Base-by-base conservation (phyloP, 495 filamentous ascomycete genomes). In the Opeltia flavorubescens region DNA sequence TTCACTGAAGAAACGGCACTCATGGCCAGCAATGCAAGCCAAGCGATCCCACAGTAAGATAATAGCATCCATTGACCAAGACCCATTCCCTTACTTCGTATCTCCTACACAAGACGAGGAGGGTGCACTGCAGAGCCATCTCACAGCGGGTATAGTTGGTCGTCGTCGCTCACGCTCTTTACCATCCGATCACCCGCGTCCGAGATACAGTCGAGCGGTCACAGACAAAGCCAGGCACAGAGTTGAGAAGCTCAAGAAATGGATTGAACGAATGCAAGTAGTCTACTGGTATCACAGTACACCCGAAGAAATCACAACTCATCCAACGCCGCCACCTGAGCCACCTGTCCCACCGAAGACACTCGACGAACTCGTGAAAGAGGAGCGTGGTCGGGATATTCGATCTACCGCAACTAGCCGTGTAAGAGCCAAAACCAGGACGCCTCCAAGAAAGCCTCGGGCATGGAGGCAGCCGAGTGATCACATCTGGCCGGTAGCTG, bases 71-170 rank as follows among this genome's bases (percentile, higher is more conserved):
- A 60, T 67, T 28, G 64, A 67, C 30, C 48, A 63, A 36, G 55
- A 67, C 36, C 64, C 64, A 2, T 65, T 64, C 34, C 53, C 61
- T 17, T 59, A 63, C 46, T 67, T 67, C 52, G 48, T 67, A 6
- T 63, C 59, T 12, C 63, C 64, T n/a, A 45, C 55, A 27, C 40
- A 38, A 28, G 64, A 67, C 29, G 54, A 60, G 24, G 61, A 62
- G 23, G 60, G 57, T 33, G 56, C 56, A 4, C 56, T 60, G 38
- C 52, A 64, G 11, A 46, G 47, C 15, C 40, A 53, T 13, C 42
- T 64, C 30, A 52, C 55, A 31, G 62, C 64, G 21, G 62, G 58
- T 29, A 65, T 62, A 40, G 23, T 36, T 11, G 28, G 48, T 8
- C 49, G 48, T 5, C 49, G 50, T 21, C 61, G 61, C 23, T 55